Percentiles rank a stretch among this genome's conserved stretches.
Conservation (phyloP, 2,329 filamentous ascomycete genomes). For the Exophiala dermatitidis region DNA sequence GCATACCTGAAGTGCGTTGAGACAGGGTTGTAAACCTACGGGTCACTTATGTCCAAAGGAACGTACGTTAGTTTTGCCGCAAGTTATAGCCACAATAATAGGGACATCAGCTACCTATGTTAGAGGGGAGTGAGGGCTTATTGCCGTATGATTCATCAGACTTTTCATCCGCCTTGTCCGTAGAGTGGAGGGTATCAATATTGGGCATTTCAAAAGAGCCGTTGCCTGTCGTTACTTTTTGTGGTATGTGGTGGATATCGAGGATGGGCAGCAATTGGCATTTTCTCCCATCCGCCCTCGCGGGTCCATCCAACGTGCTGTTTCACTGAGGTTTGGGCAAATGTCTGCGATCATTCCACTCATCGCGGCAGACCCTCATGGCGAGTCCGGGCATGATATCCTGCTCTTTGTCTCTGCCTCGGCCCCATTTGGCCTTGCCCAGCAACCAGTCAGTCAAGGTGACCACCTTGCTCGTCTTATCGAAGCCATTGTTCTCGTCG, state of each 20-base stretch:
- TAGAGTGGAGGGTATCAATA: constrained; percentile 6
- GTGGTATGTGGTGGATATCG: no score
- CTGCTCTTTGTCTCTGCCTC: constrained; percentile 36
- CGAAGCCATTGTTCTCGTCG: constrained; percentile 74
- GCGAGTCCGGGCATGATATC: constrained; percentile 25
- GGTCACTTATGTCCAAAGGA: no score
- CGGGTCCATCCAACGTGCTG: neutral
- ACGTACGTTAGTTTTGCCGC: no score
- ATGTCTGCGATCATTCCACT: constrained; percentile 17
- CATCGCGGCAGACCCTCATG: constrained; percentile 25
- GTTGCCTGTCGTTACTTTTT: no score
- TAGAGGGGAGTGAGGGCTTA: no score
- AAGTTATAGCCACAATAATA: no score
- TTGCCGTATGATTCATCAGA: neutral
- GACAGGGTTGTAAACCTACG: no score
- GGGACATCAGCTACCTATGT: no score
- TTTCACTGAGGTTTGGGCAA: neutral
- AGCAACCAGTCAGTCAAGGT: constrained; percentile 91
- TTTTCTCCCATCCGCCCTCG: neutral
- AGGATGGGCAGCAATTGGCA: no score
- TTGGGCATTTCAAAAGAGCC: neutral
- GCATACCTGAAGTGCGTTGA: no score
- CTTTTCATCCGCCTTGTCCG: constrained; percentile 3
- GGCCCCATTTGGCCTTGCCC: constrained; percentile 57
- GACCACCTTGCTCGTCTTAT: constrained; percentile 76